phyloP scores from a whole-genome alignment of 768 basidiomycete species.

The Psilocybe sp. region DNA sequence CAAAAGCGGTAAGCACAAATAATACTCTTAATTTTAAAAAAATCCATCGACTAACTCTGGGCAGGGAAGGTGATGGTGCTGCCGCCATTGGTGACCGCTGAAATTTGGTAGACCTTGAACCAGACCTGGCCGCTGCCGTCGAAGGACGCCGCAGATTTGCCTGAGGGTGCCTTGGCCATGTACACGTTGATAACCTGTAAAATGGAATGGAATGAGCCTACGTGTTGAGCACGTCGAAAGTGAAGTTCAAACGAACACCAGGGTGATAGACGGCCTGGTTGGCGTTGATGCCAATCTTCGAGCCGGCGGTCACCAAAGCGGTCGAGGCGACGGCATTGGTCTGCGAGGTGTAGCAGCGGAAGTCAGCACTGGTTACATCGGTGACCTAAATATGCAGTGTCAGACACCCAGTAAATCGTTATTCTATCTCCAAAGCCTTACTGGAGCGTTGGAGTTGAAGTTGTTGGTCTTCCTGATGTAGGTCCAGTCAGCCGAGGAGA shows the following conservation, averaged over 20 bases:
- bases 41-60: constrained; percentile 20
- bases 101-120: constrained; percentile 41
- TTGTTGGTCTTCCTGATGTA: constrained; percentile 47
- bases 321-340: constrained; percentile 40
- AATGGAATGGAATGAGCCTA: background rate
- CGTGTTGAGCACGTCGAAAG: background rate
- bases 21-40: constrained; percentile 3
- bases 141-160: constrained; percentile 23
- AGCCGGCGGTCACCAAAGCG: constrained; percentile 27
- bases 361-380: constrained; percentile 43
- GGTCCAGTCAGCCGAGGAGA: constrained; percentile 34
- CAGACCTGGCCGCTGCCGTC: constrained; percentile 45
- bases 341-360: constrained; percentile 45
- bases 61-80: constrained; percentile 44
- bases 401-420: background rate
- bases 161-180: constrained; percentile 21
- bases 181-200: constrained; percentile 18
- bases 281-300: constrained; percentile 18
- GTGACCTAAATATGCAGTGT: constrained; percentile 28
- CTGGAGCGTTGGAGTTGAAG: constrained; percentile 36
- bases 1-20: background rate
- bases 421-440: constrained; percentile 12
- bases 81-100: constrained; percentile 45
- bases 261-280: constrained; percentile 14
- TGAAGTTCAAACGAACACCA: constrained; percentile 11